These are phyloP conservation scores for Aspergillus pseudotamarii DNA, from an alignment of 2,329 filamentous ascomycete genomes.

Conservation along the genomic window DNA sequence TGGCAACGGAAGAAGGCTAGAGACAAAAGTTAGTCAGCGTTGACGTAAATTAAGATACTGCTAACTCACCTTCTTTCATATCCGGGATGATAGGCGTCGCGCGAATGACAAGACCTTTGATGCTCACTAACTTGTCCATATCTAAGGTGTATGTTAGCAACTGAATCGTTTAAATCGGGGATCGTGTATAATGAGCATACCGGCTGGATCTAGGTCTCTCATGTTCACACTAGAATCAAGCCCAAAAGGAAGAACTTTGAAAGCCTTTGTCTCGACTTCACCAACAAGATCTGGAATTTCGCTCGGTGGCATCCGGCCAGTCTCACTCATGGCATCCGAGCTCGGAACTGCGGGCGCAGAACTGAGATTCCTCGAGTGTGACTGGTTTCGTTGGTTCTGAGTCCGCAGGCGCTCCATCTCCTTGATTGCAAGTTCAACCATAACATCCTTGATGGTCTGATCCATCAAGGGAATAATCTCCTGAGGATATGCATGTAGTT, in stretches of 20 bases:
- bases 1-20: slow-evolving; percentile 92
- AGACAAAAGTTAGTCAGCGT: not conserved
- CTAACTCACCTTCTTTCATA: slow-evolving; percentile 78
- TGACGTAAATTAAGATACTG: not conserved
- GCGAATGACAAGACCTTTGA: slow-evolving; percentile 95
- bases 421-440: slow-evolving; percentile 83
- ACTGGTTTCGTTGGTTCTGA: slow-evolving; percentile 52
- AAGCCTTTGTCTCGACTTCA: slow-evolving; percentile 77
- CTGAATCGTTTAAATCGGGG: not conserved
- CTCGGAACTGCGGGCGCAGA: slow-evolving; percentile 78
- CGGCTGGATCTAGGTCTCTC: slow-evolving; percentile 88
- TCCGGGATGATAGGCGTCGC: slow-evolving; percentile 96
- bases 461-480: slow-evolving; percentile 98
- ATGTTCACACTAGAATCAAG: slow-evolving; percentile 86
- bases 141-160: slow-evolving; percentile 54
- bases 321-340: slow-evolving; percentile 67
- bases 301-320: slow-evolving; percentile 32
- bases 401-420: slow-evolving; percentile 73
- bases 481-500: slow-evolving; percentile 89
- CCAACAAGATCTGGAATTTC: slow-evolving; percentile 70
- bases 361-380: slow-evolving; percentile 59
- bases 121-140: slow-evolving; percentile 92
- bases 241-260: slow-evolving; percentile 86
- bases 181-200: slow-evolving; percentile 41
- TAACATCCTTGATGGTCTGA: slow-evolving; percentile 87